Base-by-base conservation (phyloP, 768 basidiomycete genomes). In the Auriculariales sp. region DNA sequence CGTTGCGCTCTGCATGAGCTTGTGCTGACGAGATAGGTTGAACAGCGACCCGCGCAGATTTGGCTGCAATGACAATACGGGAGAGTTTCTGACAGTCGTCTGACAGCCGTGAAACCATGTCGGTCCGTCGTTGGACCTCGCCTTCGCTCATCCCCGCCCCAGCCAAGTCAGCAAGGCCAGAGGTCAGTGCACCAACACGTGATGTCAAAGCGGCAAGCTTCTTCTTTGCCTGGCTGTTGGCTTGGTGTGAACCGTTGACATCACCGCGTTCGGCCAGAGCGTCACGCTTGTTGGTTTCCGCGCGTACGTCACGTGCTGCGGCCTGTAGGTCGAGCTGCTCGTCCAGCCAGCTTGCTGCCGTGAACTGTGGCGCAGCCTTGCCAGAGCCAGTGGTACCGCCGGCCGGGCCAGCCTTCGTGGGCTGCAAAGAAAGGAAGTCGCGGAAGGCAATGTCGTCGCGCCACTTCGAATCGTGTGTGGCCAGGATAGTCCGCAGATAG, bases 51-150 rank as follows among this genome's bases (percentile, higher is more conserved):
- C 39, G 39, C 5, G 39, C 39, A 4, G 39, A 24, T 19, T 25
- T 19, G 6, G 76, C 82, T 42, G 86, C 77, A 29, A 86, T 83
- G 34, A 90, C 81, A 72, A 94, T 87, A 71, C 78, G 79, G 32
- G 78, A 77, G 51, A 95, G 69, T 68, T 83, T 87, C 68, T 86
- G 86, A 68, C 87, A 83, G 62, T 97, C 93, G 61, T 92, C 90
- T 65, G 85, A 83, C 56, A 97, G 68, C 52, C 83, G 72, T 49
- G 81, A 84, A 47, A 92, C 79, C 81, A 95, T 81, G 58, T 92
- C 93, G 53, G 82, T 82, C 54, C 94, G 72, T 50, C 94, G 70
- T 65, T 84, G 81, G 58, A 90, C 69, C 71, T 98, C 94, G n/a
- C 94, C 94, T 62, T 90, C 80, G 55, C 78, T 82, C 74, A 97